Percentiles rank a stretch among this genome's conserved stretches.
These are phyloP conservation scores for Neurospora hispaniola DNA, from an alignment of 495 filamentous ascomycete species.

Conservation along the genomic window DNA sequence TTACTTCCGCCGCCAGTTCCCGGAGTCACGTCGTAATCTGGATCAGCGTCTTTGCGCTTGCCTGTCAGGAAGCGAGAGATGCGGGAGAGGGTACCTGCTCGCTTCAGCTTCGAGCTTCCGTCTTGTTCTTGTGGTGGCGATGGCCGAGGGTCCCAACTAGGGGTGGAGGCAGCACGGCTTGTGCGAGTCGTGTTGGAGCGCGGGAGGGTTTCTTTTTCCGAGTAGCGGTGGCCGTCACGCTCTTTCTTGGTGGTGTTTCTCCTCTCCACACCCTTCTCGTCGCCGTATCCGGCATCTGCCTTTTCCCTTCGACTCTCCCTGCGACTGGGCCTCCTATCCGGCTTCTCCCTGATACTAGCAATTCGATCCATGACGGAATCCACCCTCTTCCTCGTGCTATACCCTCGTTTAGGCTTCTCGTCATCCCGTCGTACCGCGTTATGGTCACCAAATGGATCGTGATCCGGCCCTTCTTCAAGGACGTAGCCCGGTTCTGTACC, in stretches of 20 bases:
- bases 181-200: not conserved
- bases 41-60: not conserved
- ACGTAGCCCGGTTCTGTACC: slow-evolving; percentile 4
- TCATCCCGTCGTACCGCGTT: not conserved
- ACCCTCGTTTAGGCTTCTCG: not conserved
- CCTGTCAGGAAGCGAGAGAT: slow-evolving; percentile 2
- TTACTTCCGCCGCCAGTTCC: not conserved
- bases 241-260: not conserved
- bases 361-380: not conserved
- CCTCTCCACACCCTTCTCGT: not conserved
- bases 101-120: not conserved
- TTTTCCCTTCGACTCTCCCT: not conserved
- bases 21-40: not conserved
- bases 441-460: slow-evolving; percentile 1
- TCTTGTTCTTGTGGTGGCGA: not conserved
- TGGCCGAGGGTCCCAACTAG: not conserved
- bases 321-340: not conserved
- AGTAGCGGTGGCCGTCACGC: not conserved
- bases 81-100: slow-evolving; percentile 3
- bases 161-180: not conserved
- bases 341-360: not conserved
- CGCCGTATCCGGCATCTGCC: not conserved
- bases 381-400: not conserved
- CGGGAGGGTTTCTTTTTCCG: not conserved
- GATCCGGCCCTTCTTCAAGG: slow-evolving; percentile 2